A percentile compares a stretch with the other conserved stretches of the same genome.
Conservation (phyloP, 495 filamentous ascomycete genomes). For the Penicillium bialowiezense region DNA sequence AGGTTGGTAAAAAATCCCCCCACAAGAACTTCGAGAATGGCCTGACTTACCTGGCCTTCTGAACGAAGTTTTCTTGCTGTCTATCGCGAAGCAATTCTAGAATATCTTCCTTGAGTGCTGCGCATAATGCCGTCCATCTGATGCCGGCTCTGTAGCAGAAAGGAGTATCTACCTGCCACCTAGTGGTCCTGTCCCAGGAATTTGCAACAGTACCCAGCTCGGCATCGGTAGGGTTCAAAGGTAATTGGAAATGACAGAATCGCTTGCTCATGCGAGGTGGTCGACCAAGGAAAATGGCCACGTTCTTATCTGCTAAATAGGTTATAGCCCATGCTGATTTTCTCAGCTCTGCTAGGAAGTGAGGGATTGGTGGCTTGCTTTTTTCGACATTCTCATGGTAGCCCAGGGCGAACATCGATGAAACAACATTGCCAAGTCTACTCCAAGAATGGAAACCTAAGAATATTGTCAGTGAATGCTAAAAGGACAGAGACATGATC, state of each 20-base stretch:
- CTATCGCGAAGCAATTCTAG: conserved; percentile 35
- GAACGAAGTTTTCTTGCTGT: conserved; percentile 14
- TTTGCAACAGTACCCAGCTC: conserved; percentile 9
- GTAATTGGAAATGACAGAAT: conserved; percentile 41
- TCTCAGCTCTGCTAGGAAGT: conserved; percentile 35
- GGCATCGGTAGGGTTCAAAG: conserved; percentile 9
- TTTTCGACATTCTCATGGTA: conserved; percentile 42
- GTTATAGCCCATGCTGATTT: conserved; percentile 36
- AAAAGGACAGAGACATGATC: neutral
- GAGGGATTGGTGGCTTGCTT: conserved; percentile 24
- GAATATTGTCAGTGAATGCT: neutral
- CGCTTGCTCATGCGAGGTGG: conserved; percentile 41
- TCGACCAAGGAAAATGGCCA: conserved; percentile 42
- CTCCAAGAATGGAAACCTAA: conserved; percentile 44
- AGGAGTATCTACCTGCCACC: neutral
- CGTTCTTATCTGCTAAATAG: conserved; percentile 44
- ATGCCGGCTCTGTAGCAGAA: conserved; percentile 31
- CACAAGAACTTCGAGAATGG: neutral
- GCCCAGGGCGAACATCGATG: conserved; percentile 41
- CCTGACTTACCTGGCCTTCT: conserved; percentile 18
- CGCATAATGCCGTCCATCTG: conserved; percentile 38
- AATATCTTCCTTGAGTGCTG: conserved; percentile 38
- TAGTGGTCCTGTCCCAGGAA: neutral
- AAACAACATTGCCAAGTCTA: conserved; percentile 38
- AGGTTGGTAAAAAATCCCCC: neutral